These are phyloP conservation scores for Incumbomyces delicatus DNA, from an alignment of 2,329 filamentous ascomycete species.

Conservation along the genomic window DNA sequence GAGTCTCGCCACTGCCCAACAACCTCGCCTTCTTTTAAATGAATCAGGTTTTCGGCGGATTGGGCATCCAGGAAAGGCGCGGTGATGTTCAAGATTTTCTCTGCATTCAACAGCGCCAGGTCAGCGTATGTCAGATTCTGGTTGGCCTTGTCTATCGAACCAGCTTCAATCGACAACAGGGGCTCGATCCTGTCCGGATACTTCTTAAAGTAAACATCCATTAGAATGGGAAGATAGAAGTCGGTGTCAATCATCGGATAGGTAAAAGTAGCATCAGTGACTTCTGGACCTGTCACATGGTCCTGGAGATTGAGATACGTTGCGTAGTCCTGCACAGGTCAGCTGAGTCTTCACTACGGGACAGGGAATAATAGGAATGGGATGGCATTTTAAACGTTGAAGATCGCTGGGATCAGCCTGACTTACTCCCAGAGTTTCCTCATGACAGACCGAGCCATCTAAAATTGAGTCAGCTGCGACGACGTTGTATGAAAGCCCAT, in stretches of 20 bases:
- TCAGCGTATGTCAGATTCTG: slow-evolving; percentile 44
- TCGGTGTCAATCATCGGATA: slow-evolving; percentile 57
- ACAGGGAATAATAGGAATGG: no score
- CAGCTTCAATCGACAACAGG: slow-evolving; percentile 31
- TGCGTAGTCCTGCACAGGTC: slow-evolving; percentile 42
- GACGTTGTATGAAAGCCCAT: not conserved
- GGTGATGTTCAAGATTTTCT: slow-evolving; percentile 49
- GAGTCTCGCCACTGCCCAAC: slow-evolving; percentile 58
- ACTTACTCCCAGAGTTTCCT: slow-evolving; percentile 48
- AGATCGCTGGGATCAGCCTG: no score
- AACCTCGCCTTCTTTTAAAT: slow-evolving; percentile 43
- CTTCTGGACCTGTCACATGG: slow-evolving; percentile 34
- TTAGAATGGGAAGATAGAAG: slow-evolving; percentile 49
- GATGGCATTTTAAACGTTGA: no score
- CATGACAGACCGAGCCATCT: slow-evolving; percentile 54
- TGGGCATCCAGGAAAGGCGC: slow-evolving; percentile 46
- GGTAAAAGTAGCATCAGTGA: slow-evolving; percentile 45
- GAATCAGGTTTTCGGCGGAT: slow-evolving; percentile 46
- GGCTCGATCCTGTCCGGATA: slow-evolving; percentile 31
- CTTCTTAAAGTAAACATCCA: slow-evolving; percentile 50
- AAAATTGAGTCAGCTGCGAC: not conserved
- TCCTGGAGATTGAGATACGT: slow-evolving; percentile 49
- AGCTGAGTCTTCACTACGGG: no score
- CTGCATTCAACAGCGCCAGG: slow-evolving; percentile 43
- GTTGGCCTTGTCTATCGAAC: slow-evolving; percentile 43